phyloP scores from a whole-genome alignment of 2,329 filamentous ascomycete genomes.

The Blastomyces gilchristii region DNA sequence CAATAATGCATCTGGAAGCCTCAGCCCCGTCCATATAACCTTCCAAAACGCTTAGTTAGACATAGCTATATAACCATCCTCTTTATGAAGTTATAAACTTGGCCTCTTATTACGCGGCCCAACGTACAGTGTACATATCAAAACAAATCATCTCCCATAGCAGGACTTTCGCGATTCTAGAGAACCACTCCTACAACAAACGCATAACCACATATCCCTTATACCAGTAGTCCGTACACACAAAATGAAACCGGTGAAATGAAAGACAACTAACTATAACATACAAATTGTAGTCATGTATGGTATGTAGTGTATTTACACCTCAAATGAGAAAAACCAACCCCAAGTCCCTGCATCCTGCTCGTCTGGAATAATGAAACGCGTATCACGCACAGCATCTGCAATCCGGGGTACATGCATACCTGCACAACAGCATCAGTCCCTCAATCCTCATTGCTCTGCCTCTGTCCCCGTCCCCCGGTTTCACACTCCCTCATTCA shows the following conservation, averaged over 20 bases:
- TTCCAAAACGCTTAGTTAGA: background rate
- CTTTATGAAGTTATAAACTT: background rate
- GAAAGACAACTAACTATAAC: background rate
- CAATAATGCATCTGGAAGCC: background rate
- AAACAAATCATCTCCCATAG: too few species aligned
- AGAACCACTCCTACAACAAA: too few species aligned
- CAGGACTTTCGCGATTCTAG: too few species aligned
- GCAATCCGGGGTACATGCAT: constrained; percentile 3
- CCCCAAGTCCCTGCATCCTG: background rate
- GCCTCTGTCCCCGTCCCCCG: too few species aligned
- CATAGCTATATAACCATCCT: background rate
- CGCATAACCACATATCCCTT: background rate
- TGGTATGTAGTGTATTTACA: too few species aligned
- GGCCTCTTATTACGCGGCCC: too few species aligned
- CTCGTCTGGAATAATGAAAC: background rate
- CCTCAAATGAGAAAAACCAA: background rate
- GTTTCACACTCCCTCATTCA: background rate
- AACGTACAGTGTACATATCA: too few species aligned
- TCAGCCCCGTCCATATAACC: background rate
- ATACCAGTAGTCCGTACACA: background rate
- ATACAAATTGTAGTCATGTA: too few species aligned
- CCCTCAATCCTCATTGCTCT: background rate
- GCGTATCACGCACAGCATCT: background rate
- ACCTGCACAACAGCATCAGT: background rate
- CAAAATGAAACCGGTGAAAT: background rate